A percentile compares a stretch with the other conserved stretches of the same genome.
phyloP scores from a whole-genome alignment of 169 alveolate species.

The Plasmodium chabaudi region DNA sequence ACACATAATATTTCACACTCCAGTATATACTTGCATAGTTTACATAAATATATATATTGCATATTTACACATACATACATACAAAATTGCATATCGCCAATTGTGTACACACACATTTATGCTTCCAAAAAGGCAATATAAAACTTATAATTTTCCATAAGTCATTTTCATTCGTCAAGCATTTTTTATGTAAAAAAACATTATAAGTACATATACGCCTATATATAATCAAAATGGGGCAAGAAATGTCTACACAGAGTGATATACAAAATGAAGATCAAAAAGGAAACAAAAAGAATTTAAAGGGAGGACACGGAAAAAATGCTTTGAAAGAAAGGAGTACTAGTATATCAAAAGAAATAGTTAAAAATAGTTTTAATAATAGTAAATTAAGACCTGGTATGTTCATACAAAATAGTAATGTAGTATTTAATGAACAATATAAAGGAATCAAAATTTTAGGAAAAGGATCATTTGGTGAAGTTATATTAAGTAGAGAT shows the following conservation, averaged over 20 bases:
- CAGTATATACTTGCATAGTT: background rate
- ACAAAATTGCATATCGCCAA: background rate
- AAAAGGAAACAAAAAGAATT: conserved; percentile 30
- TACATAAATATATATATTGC: background rate
- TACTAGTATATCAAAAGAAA: conserved; percentile 21
- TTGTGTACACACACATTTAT: too few relatives aligned
- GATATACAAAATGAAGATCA: conserved; percentile 27
- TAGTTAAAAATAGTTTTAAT: conserved; percentile 50
- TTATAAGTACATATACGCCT: background rate
- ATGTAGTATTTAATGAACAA: conserved; percentile 87
- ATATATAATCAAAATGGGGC: conserved; percentile 32
- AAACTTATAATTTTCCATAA: too few relatives aligned
- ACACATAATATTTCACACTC: too few relatives aligned
- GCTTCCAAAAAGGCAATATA: too few relatives aligned
- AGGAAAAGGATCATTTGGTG: conserved; percentile 96
- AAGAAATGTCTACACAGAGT: conserved; percentile 33
- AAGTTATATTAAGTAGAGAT: conserved; percentile 91
- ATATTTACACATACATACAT: background rate
- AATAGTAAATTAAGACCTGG: conserved; percentile 88
- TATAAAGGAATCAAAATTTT: conserved; percentile 91
- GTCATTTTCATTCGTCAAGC: too few relatives aligned
- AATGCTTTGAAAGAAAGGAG: conserved; percentile 18
- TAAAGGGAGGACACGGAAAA: conserved; percentile 28
- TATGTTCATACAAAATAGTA: conserved; percentile 91
- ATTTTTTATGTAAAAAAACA: background rate